phyloP scores from a whole-genome alignment of 768 basidiomycete species.

The Naematelia encephala region DNA sequence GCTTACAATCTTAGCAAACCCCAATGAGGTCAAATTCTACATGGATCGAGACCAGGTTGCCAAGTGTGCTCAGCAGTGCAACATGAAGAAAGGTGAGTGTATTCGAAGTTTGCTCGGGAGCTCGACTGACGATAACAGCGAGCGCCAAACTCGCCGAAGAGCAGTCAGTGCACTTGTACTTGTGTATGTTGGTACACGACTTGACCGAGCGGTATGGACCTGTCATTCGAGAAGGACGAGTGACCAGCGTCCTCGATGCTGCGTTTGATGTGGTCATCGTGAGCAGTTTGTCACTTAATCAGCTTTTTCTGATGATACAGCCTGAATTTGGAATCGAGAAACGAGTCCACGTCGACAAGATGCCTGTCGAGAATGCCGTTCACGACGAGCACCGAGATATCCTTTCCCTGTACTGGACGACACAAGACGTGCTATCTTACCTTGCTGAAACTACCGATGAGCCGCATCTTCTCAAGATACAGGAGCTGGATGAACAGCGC shows the following conservation, averaged over 20 bases:
- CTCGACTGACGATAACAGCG: constrained; percentile 53
- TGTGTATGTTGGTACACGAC: constrained; percentile 90
- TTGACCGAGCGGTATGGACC: constrained; percentile 92
- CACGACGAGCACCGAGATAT: constrained; percentile 92
- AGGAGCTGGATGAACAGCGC: constrained; percentile 79
- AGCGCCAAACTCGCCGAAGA: constrained; percentile 90
- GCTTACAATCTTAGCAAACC: constrained; percentile 46
- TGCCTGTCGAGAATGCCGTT: constrained; percentile 98
- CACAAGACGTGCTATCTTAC: constrained; percentile 89
- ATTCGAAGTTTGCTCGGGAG: neutral
- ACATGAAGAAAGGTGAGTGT: constrained; percentile 63
- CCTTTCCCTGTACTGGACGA: constrained; percentile 88
- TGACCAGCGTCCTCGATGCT: constrained; percentile 92
- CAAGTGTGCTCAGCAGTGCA: constrained; percentile 96
- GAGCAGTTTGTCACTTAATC: constrained; percentile 13
- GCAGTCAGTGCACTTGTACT: constrained; percentile 90
- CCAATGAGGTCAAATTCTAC: constrained; percentile 76
- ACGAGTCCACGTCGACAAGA: constrained; percentile 96
- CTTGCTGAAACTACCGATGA: constrained; percentile 94
- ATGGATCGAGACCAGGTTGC: constrained; percentile 98
- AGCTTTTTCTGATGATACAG: constrained; percentile 13
- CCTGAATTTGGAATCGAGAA: constrained; percentile 99
- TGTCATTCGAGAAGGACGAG: constrained; percentile 89
- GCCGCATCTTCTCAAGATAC: constrained; percentile 90
- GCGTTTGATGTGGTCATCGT: constrained; percentile 90